Evolutionary conservation across 371 early-diverging fungal species (phyloP).

Genomic region (Syncephalis fuscata): DNA sequence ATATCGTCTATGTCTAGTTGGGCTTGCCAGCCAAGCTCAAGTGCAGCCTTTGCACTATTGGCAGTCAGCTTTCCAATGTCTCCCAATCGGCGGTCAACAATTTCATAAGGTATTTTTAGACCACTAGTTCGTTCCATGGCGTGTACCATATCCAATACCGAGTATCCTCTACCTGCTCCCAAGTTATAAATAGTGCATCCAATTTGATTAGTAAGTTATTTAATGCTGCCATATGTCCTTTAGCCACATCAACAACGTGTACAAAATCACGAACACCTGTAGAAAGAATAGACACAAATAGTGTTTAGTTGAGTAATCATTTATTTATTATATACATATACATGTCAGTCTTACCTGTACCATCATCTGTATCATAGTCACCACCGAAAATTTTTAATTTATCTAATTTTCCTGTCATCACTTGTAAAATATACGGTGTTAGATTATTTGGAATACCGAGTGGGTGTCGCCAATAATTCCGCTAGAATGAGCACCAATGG

Average conservation of each 20-base stretch:
- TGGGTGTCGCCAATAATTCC: conserved; percentile 80
- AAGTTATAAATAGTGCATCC: conserved; percentile 66
- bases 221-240: conserved; percentile 72
- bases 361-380: conserved; percentile 76
- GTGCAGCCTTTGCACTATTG: conserved; percentile 46
- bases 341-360: conserved; percentile 24
- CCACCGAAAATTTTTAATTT: conserved; percentile 61
- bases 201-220: conserved; percentile 27
- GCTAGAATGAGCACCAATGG: conserved; percentile 72
- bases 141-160: conserved; percentile 75
- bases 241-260: conserved; percentile 77
- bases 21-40: conserved; percentile 62
- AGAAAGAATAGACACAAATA: too few relatives aligned
- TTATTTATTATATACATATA: not conserved
- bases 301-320: not conserved
- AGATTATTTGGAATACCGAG: conserved; percentile 73
- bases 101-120: conserved; percentile 39
- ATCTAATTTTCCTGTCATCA: conserved; percentile 51
- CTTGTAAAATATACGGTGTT: conserved; percentile 74
- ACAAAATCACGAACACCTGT: conserved; percentile 86
- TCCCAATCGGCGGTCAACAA: conserved; percentile 53
- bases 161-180: conserved; percentile 71
- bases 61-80: conserved; percentile 73
- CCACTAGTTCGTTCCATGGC: conserved; percentile 57
- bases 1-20: conserved; percentile 52